Base-by-base conservation (phyloP, 768 basidiomycete genomes). In the Boletus insuetus region DNA sequence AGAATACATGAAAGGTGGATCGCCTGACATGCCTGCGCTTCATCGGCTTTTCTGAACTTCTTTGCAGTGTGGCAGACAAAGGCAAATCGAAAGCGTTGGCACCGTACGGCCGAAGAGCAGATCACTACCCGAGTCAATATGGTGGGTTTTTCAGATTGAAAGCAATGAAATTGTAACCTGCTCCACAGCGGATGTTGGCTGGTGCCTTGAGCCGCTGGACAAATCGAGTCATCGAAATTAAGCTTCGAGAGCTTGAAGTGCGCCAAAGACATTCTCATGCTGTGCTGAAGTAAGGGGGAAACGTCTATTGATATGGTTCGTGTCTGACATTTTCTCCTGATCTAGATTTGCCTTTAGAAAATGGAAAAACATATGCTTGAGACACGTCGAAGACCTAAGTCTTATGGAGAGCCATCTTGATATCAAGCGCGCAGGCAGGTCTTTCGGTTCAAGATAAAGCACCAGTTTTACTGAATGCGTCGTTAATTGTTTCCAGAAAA, bases 401-500 rank as follows among this genome's bases (percentile, higher is more conserved):
- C 79, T 94, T n/a, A 83, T 94, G 81, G 86, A 91, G 64, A 92
- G 89, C 64, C 89, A 91, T 69, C 81, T 85, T 53, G 80, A 87
- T 56, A 84, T 94, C 43, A 91, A 89, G 69, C 80, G 80, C 42
- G 89, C 91, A 78, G 91, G 91, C 84, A 63, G 37, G 71, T 56
- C 32, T 37, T 55, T 49, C 24, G 42, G 43, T 51, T 37, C 24
- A 6, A 9, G 17, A 46, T 12, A 11, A n/a, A 43, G 35, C 13
- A 17, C 32, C 34, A 13, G 53, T 51, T 34, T 55, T 39, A 29
- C 29, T 52, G 53, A 31, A 43, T 14, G 40, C 20, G 16, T 13
- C 45, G 13, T 55, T 34, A 60, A 26, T 40, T 16, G 38, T 46
- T 34, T 62, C 8, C 34, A 92, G 91, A 92, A 67, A 79, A 75